Base-by-base conservation (phyloP, 768 basidiomycete genomes). In the Boletus tomentosulus region DNA sequence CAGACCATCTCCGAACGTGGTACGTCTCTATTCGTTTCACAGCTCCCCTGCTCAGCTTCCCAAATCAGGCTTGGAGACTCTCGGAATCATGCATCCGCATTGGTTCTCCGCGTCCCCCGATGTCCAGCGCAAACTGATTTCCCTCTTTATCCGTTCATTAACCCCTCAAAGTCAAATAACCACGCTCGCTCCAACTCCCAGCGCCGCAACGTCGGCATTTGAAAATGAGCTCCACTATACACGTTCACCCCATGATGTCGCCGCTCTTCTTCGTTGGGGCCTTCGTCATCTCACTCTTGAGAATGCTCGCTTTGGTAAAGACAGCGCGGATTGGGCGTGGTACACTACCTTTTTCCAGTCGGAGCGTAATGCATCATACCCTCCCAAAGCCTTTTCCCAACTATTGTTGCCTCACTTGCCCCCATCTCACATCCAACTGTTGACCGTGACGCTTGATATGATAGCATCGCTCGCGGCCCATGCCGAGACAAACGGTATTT, bases 41-140 rank as follows among this genome's bases (percentile, higher is more conserved):
- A 22, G 42, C 19, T 61, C 30, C 56, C 31, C 30, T 1, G 30
- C 59, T 56, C 52, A 56, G 12, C 34, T 9, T 4, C 0, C 44
- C 44, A 50, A 45, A 45, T 55, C 55, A 91, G 89, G 89, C n/a
- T 75, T 90, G 48, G 87, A 90, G 66, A 84, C 85, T 4, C 83
- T 88, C 44, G 90, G 89, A 19, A 76, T 92, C 44, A 92, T 92
- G 87, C 86, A 87, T 61, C 87, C 90, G 6, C 86, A 91, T 66
- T 92, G 87, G 89, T 77, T 86, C 66, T 85, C 88, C 38, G 77
- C 89, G 9, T 89, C 86, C 6, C 81, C 81, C 8, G 79, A 82
- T 10, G 70, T 78, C n/a, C 89, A 92, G 67, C 82, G 73, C 59
- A 75, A 68, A 57, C 82, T 92, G 31, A 81, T 90, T 52, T 86